These are phyloP conservation scores for Mucuna pruriens DNA, from an alignment of 306 rosid species.

Conservation along the genomic window DNA sequence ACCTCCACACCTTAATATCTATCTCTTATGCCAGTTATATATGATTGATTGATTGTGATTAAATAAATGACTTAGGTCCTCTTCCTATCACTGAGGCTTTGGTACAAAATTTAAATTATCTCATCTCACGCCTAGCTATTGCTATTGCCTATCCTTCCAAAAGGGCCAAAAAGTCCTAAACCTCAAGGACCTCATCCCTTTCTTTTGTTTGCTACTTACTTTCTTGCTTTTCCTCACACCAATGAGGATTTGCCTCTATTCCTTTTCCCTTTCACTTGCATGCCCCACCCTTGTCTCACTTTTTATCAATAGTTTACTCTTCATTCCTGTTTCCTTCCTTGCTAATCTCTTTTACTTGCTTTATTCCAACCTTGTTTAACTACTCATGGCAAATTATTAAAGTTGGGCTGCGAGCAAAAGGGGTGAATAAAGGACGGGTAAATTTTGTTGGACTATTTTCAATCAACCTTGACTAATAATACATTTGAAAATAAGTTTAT, in stretches of 20 bases:
- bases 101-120: neutral
- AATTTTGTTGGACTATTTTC: neutral
- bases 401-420: neutral
- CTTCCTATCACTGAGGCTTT: neutral
- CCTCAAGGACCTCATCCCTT: neutral
- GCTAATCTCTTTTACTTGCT: constrained; percentile 8
- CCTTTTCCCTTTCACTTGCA: constrained; percentile 9
- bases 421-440: neutral
- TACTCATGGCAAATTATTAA: constrained; percentile 29
- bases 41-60: constrained; percentile 13
- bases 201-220: constrained; percentile 13
- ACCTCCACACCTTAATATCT: neutral
- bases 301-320: constrained; percentile 1
- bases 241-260: constrained; percentile 34
- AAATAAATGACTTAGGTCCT: neutral
- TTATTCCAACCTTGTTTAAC: constrained; percentile 39
- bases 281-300: constrained; percentile 25
- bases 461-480: neutral
- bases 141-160: neutral
- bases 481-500: neutral
- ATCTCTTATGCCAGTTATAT: neutral
- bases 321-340: constrained; percentile 17
- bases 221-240: constrained; percentile 35
- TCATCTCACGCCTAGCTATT: neutral
- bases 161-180: constrained; percentile 27